Base-by-base conservation (phyloP, 192 early-diverging fungal genomes). In the Mycoemilia scoparia region DNA sequence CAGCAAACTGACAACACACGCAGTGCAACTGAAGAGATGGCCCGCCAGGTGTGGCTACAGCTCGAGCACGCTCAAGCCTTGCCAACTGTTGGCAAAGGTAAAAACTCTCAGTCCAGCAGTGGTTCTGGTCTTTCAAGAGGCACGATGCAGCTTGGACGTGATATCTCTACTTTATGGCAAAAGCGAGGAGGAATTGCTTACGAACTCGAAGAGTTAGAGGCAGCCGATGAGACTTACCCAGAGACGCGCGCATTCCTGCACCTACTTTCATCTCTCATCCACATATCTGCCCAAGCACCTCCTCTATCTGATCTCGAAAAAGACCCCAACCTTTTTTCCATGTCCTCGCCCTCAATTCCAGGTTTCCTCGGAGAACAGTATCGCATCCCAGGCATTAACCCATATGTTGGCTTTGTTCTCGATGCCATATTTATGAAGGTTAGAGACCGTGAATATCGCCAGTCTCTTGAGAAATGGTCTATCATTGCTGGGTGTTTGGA, bases 361-460 rank as follows among this genome's bases (percentile, higher is more conserved):
- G 36, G 51, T 0, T 43, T 66, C 9, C 54, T 92, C 21, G 88
- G 88, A 27, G 55, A 40, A 4, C 46, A 47, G 13, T 68, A 79
- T 37, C 70, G 84, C 18, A 36, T 70, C 14, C 77, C 79, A 14
- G 88, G 88, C 5, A 57, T 84, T 13, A 54, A 54, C 4, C 80
- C 78, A 1, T 98, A 89, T 49, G 46, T 91, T 11, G 39, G 49
- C n/a, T 82, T 88, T 52, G 74, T 90, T 15, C 45, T 90, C 16
- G 89, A 98, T 26, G 58, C 70, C 24, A 74, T 93, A 19, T 78
- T 93, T 38, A 55, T 85, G 21, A 85, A 84, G 51, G 64, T 79
- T 3, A 63, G 75, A 3, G 60, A 62, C 22, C 68, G 84, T 4
- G 32, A 53, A 0, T 93, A 86, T 39, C 60, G 56, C 15, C 52